Percentiles rank a stretch among this genome's conserved stretches.
Evolutionary conservation across 2,329 filamentous ascomycete genomes (phyloP).

Genomic region (Neonectria sp.): DNA sequence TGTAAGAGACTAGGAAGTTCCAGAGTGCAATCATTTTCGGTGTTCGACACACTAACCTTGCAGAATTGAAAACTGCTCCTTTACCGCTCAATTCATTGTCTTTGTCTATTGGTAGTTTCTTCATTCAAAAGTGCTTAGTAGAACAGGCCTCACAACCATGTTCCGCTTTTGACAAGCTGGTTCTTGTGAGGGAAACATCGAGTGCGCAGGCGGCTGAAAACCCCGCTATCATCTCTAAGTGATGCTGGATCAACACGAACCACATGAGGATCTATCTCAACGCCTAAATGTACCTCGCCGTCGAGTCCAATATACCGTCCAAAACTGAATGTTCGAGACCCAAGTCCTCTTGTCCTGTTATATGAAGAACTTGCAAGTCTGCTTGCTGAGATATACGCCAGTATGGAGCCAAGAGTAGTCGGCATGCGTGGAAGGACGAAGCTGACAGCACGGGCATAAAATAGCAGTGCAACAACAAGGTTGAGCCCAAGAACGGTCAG

Average conservation of each 20-base stretch:
- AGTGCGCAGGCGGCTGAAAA: background rate
- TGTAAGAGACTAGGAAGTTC: too few relatives aligned
- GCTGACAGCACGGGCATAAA: constrained; percentile 60
- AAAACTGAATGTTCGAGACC: constrained; percentile 58
- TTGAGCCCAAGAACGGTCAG: constrained; percentile 61
- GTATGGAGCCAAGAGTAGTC: constrained; percentile 62
- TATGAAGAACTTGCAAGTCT: constrained; percentile 39
- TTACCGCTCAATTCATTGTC: too few relatives aligned
- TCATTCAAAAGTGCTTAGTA: too few relatives aligned
- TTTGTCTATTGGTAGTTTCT: too few relatives aligned
- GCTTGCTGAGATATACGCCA: constrained; percentile 65
- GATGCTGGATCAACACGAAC: constrained; percentile 41
- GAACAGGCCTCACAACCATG: too few relatives aligned
- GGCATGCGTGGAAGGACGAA: constrained; percentile 66
- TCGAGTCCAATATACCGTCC: constrained; percentile 65
- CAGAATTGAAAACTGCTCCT: too few relatives aligned
- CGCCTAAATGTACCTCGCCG: constrained; percentile 63
- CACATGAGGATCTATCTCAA: constrained; percentile 65
- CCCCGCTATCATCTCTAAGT: background rate
- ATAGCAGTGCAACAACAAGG: constrained; percentile 55
- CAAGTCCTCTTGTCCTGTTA: background rate
- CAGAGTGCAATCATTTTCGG: too few relatives aligned
- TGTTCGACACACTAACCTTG: too few relatives aligned
- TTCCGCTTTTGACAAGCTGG: background rate
- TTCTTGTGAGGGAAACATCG: background rate